Evolutionary conservation across 1,284 basidiomycete species (phyloP).

Genomic region (Fomes fomentarius): DNA sequence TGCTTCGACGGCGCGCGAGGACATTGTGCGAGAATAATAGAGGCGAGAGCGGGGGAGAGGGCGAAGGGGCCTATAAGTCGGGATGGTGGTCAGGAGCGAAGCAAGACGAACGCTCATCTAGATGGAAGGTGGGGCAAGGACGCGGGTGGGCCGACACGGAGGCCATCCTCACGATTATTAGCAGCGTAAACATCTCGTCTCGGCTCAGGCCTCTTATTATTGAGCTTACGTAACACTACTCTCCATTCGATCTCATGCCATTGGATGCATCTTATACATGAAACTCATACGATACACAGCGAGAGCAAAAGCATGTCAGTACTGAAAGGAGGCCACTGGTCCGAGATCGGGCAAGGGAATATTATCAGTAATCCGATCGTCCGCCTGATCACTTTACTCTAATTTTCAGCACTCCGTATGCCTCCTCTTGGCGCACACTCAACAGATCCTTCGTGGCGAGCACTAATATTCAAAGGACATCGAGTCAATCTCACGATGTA

Average conservation of each 20-base stretch:
- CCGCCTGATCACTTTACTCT: conserved; percentile 32
- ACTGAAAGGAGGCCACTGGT: background rate
- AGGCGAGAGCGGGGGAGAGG: background rate
- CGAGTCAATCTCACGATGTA: background rate
- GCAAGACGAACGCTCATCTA: conserved; percentile 27
- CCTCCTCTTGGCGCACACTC: conserved; percentile 51
- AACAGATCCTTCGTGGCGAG: conserved; percentile 68
- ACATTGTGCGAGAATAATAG: conserved; percentile 30
- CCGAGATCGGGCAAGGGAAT: background rate
- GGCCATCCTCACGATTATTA: background rate
- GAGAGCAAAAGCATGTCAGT: background rate
- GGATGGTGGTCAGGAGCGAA: conserved; percentile 24
- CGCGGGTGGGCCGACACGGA: conserved; percentile 1
- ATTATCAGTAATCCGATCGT: background rate
- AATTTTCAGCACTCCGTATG: conserved; percentile 55
- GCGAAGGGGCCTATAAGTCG: conserved; percentile 13
- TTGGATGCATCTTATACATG: background rate
- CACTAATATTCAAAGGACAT: too few species aligned
- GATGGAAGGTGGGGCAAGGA: conserved; percentile 9
- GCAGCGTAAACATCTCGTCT: background rate
- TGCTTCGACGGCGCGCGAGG: conserved; percentile 53
- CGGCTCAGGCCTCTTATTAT: conserved; percentile 1
- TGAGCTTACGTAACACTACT: conserved; percentile 13
- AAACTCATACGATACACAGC: background rate
- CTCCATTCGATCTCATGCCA: background rate